These are phyloP conservation scores for Cupressus sempervirens DNA, from an alignment of 75 land plant species.

Conservation along the genomic window DNA sequence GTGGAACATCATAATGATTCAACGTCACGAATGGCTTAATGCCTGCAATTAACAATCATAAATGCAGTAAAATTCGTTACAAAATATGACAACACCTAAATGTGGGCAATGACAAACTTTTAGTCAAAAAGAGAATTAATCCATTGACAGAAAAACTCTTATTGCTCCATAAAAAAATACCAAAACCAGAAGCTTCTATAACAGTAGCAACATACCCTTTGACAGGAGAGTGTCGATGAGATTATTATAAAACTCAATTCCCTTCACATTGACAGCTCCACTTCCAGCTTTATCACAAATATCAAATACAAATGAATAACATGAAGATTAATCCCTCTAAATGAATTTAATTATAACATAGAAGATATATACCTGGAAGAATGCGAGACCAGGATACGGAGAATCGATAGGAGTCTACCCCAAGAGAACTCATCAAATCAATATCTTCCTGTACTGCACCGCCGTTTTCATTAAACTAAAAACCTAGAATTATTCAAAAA, in stretches of 20 bases:
- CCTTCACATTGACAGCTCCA: neutral
- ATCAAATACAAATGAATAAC: too few relatives aligned
- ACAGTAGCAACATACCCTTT: neutral
- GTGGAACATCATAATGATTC: constrained; percentile 33
- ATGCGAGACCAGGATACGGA: constrained; percentile 40
- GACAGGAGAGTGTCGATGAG: neutral
- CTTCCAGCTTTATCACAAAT: neutral
- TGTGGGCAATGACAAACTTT: neutral
- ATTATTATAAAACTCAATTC: neutral
- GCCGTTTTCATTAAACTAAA: too few relatives aligned
- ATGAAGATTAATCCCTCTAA: too few relatives aligned
- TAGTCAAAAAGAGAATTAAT: too few relatives aligned
- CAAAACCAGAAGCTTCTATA: too few relatives aligned
- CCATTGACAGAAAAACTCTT: neutral
- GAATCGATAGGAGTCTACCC: constrained; percentile 36
- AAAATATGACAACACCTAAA: neutral
- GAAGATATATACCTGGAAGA: constrained; percentile 10
- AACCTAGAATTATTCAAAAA: neutral
- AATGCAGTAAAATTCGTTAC: neutral
- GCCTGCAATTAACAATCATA: neutral
- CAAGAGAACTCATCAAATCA: constrained; percentile 26
- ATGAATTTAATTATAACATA: too few relatives aligned
- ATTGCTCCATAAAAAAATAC: too few relatives aligned
- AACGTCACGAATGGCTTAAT: too few relatives aligned
- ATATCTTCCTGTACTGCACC: constrained; percentile 21